Evolutionary conservation across 169 alveolate genomes (phyloP).

Genomic region (Cystoisospora suis): DNA sequence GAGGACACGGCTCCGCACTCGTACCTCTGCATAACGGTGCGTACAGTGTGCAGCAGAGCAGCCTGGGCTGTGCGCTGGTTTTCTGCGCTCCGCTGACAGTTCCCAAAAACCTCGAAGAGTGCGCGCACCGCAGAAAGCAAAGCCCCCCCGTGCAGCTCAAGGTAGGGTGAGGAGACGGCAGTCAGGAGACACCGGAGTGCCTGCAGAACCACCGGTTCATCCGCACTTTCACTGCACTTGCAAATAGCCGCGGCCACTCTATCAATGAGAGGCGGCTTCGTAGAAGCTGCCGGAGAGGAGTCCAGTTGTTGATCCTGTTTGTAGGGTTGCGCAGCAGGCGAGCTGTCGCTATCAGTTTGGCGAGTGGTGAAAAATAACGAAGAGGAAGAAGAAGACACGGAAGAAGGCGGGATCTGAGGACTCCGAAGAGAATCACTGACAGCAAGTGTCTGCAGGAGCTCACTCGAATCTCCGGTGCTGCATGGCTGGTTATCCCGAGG

Average conservation of each 20-base stretch:
- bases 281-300: background rate
- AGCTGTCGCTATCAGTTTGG: background rate
- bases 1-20: constrained; percentile 3
- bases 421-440: background rate
- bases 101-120: constrained; percentile 1
- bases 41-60: constrained; percentile 53
- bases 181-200: constrained; percentile 58
- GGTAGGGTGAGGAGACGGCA: constrained; percentile 38
- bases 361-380: background rate
- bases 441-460: background rate
- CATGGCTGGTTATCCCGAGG: too few relatives aligned
- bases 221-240: background rate
- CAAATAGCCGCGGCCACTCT: background rate
- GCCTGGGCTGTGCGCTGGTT: constrained; percentile 52
- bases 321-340: background rate
- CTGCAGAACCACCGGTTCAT: constrained; percentile 53
- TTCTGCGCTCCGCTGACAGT: background rate
- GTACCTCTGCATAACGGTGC: background rate
- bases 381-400: background rate
- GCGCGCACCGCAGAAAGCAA: constrained; percentile 14
- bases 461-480: too few relatives aligned
- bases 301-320: background rate
- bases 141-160: constrained; percentile 45
- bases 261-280: background rate
- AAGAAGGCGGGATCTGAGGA: background rate